Evolutionary conservation across 164 flowering plant species (phyloP), one percentile per base, ranked within the genome.

Genomic region (Vitis cinerea): DNA sequence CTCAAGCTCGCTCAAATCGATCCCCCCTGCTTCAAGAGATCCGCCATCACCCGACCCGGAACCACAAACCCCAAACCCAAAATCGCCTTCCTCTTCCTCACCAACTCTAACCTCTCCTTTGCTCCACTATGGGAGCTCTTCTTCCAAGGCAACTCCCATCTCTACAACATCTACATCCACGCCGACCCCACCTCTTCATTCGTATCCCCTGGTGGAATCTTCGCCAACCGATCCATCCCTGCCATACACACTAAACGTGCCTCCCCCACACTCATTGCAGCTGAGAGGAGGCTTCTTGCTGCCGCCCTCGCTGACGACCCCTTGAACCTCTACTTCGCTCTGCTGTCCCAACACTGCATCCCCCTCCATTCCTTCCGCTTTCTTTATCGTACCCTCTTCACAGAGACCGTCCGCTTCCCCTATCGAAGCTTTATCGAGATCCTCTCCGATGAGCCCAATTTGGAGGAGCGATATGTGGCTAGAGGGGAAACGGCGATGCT

Each of bases 51-150:
- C 47, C 89, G 73, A 23, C 74, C 79, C 29, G 76, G 79, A 62
- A 64, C 80, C 70, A 52, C 78, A 10, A 79, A 72, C 47, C 80
- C 81, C 5, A 74, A 63, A 4, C 90, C 94, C 62, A 90, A 89
- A 54, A 88, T 92, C 78, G 97, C 98, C 17, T 90, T 91, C 73
- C 76, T 91, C 16, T 94, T 90, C 77, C 90, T 91, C 67, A 94
- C 93, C 13, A 91, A 91, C 80, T 82, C 97, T 63, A 86, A 85
- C 65, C 90, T 91, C 75, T 23, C 63, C 57, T 90, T 92, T 67
- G 77, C 89, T 17, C 97, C 97, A 1, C 55, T 94, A 2, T 94
- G 98, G 98, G 83, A 84, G 15, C 67, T 57, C 0, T 94, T 92
- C 85, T 90, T 94, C 86, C n/a, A 47, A 2, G 78, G 80, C 23